Base-by-base conservation (phyloP, 495 filamentous ascomycete genomes). In the Talaromyces stipitatus region DNA sequence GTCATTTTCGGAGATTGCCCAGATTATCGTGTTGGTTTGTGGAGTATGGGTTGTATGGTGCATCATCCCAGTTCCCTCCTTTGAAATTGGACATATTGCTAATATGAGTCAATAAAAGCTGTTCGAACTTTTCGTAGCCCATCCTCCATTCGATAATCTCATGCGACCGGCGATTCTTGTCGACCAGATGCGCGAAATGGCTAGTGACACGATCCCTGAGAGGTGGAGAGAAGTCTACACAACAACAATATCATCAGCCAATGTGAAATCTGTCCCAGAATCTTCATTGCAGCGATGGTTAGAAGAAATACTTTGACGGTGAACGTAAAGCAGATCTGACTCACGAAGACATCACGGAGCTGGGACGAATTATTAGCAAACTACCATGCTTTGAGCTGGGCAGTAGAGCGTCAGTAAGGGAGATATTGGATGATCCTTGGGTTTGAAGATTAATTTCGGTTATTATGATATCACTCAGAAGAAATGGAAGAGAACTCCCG, bases 21-120 rank as follows among this genome's bases (percentile, higher is more conserved):
- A 60, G 68, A 79, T 69, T 59, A 71, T 61, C 63, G 64, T 54
- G 61, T 76, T 32, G 72, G 77, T 58, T 56, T 79, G n/a, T 79
- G 72, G 74, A 66, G 71, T 50, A 64, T 69, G 43, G 72, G 73
- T 9, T 72, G 70, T 59, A 66, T 66, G 61, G 72, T 79, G n/a
- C n/a, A n/a, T n/a, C n/a, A n/a, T n/a, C n/a, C n/a, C n/a, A n/a
- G n/a, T n/a, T n/a, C n/a, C n/a, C n/a, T n/a, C n/a, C n/a, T n/a
- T n/a, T n/a, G n/a, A n/a, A n/a, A n/a, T n/a, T 10, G 38, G 26
- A 10, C 14, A 57, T 14, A 14, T 43, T 33, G 50, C 55, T 67
- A 27, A 70, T 50, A 58, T 23, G n/a, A n/a, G n/a, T 16, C 32
- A 53, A 26, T 61, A 45, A 52, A 60, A 74, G 72, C 64, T 75